phyloP scores from a whole-genome alignment of 495 filamentous ascomycete species.

The Chlorociboria aeruginascens region DNA sequence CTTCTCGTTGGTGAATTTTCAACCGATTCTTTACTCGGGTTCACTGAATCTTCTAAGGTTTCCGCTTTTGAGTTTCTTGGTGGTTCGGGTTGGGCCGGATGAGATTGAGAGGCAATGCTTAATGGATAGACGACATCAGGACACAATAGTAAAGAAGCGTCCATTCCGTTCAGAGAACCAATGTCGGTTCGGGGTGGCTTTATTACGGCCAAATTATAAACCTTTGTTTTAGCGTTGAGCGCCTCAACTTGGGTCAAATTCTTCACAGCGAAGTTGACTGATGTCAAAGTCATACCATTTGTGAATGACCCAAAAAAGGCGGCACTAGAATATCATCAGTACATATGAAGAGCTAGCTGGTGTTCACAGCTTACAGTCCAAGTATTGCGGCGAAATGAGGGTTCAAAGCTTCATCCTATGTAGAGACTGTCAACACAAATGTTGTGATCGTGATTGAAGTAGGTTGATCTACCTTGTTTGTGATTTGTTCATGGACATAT shows the following conservation, averaged over 20 bases:
- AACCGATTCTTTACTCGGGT: neutral
- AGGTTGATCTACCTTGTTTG: neutral
- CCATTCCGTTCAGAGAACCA: too few relatives aligned
- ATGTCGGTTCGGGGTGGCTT: conserved; percentile 1
- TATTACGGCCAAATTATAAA: conserved; percentile 60
- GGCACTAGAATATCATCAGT: conserved; percentile 17
- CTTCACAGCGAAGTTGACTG: conserved; percentile 49
- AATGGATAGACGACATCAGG: conserved; percentile 10
- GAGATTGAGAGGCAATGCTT: too few relatives aligned
- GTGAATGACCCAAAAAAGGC: conserved; percentile 68
- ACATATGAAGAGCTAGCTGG: neutral
- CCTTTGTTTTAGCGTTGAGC: conserved; percentile 44
- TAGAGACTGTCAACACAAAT: neutral
- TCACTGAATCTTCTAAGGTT: neutral
- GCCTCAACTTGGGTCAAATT: conserved; percentile 81
- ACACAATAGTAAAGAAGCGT: neutral
- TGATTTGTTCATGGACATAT: conserved; percentile 28
- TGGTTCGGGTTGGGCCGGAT: too few relatives aligned
- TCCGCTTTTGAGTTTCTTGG: neutral
- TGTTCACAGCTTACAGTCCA: conserved; percentile 32
- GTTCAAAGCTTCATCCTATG: conserved; percentile 10
- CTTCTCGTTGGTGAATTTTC: conserved; percentile 6
- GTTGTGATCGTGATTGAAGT: neutral
- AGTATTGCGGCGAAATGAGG: conserved; percentile 40
- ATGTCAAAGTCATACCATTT: conserved; percentile 58